Evolutionary conservation across 2,329 filamentous ascomycete genomes (phyloP).

Genomic region (Fusarium sp.): DNA sequence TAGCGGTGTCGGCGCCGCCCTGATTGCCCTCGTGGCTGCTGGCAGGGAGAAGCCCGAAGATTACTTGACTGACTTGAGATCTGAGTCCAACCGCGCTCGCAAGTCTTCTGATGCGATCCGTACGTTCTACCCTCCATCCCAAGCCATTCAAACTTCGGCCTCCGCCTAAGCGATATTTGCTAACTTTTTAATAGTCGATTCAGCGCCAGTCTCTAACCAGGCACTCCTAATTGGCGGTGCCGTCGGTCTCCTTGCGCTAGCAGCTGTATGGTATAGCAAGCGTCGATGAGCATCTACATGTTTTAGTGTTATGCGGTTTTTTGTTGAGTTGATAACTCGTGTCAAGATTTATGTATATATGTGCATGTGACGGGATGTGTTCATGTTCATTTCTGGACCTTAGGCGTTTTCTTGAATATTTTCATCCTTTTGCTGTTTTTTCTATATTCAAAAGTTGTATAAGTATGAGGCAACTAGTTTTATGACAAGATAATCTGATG

Average conservation of each 20-base stretch:
- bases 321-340: conserved; percentile 15
- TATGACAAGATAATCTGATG: conserved; percentile 17
- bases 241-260: conserved; percentile 53
- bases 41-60: conserved; percentile 67
- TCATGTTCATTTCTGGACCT: conserved; percentile 23
- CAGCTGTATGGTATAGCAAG: conserved; percentile 53
- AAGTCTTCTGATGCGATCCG: conserved; percentile 48
- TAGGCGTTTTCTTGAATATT: conserved; percentile 26
- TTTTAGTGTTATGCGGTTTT: neutral
- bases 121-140: conserved; percentile 41
- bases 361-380: conserved; percentile 24
- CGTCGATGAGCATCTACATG: conserved; percentile 38
- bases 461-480: conserved; percentile 17
- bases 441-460: conserved; percentile 31
- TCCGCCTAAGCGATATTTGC: conserved; percentile 8
- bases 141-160: conserved; percentile 8
- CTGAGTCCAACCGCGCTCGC: conserved; percentile 52
- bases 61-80: conserved; percentile 56
- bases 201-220: conserved; percentile 48
- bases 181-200: conserved; percentile 48
- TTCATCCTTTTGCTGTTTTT: neutral
- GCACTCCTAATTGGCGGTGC: conserved; percentile 51
- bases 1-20: conserved; percentile 82
- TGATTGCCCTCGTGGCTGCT: conserved; percentile 92
- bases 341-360: conserved; percentile 30